Evolutionary conservation across 2,329 filamentous ascomycete species (phyloP).

Genomic region (Arthrobotrys iridis): DNA sequence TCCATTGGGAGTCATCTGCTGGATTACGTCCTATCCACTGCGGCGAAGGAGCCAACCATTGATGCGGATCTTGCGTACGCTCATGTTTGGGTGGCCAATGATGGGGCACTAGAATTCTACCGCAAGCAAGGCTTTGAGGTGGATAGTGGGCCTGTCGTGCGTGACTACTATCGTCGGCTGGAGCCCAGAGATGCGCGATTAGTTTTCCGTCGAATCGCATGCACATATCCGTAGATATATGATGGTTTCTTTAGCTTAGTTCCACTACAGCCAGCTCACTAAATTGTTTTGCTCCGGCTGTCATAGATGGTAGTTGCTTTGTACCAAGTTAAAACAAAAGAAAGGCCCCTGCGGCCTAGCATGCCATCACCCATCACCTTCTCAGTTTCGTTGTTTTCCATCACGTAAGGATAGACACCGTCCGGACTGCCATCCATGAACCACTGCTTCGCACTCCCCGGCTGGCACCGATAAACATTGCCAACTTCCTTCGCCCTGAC

Average conservation of each 20-base stretch:
- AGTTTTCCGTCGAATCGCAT: conserved; percentile 60
- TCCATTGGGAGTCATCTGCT: conserved; percentile 71
- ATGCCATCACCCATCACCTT: no score
- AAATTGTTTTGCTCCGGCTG: no score
- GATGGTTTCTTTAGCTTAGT: not conserved
- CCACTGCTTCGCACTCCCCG: no score
- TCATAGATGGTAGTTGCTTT: not conserved
- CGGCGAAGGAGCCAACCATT: conserved; percentile 61
- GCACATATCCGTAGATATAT: not conserved
- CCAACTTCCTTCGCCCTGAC: no score
- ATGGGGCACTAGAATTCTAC: conserved; percentile 73
- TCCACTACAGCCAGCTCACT: not conserved
- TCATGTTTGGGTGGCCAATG: conserved; percentile 75
- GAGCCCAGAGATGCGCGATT: conserved; percentile 72
- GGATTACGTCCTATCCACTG: conserved; percentile 65
- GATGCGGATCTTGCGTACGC: conserved; percentile 67
- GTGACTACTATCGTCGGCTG: conserved; percentile 72
- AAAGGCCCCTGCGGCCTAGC: no score
- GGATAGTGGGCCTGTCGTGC: conserved; percentile 61
- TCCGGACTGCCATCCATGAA: no score
- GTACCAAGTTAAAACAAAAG: no score
- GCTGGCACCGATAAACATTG: no score
- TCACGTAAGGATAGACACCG: no score
- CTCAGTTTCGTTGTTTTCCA: no score
- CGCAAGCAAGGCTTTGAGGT: conserved; percentile 68